phyloP scores from a whole-genome alignment of 495 filamentous ascomycete species.

The Aspergillus incahuasiensis region DNA sequence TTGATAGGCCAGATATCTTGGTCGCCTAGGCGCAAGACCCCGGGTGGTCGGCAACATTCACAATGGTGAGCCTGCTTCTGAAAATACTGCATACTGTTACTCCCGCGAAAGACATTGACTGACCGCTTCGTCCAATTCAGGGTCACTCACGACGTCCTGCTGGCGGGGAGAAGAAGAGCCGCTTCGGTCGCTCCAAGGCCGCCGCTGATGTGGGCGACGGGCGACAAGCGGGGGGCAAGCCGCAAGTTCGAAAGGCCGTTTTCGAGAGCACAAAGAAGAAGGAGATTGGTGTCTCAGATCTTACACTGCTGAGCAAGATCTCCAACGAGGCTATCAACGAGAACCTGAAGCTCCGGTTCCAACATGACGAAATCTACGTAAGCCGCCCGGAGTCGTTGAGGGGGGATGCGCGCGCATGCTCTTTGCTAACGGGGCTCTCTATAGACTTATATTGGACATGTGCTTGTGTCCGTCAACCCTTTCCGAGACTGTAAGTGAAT shows the following conservation, averaged over 20 bases:
- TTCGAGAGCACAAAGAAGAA: conserved; percentile 98
- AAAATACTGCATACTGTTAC: neutral
- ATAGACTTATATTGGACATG: conserved; percentile 98
- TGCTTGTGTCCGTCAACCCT: conserved; percentile 98
- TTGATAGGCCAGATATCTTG: conserved; percentile 31
- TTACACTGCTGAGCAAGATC: conserved; percentile 96
- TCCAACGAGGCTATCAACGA: conserved; percentile 99
- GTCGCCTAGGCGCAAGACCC: conserved; percentile 30
- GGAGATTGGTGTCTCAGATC: conserved; percentile 96
- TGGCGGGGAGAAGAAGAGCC: conserved; percentile 47
- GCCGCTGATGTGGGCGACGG: conserved; percentile 45
- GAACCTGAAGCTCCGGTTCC: conserved; percentile 94
- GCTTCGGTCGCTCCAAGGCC: conserved; percentile 46
- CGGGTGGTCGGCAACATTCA: conserved; percentile 28
- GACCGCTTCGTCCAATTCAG: conserved; percentile 25
- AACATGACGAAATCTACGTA: conserved; percentile 94
- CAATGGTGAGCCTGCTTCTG: conserved; percentile 29
- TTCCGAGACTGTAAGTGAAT: conserved; percentile 76
- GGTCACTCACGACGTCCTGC: conserved; percentile 47
- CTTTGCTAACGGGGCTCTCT: conserved; percentile 25
- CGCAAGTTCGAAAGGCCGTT: conserved; percentile 86
- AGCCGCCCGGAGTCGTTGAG: conserved; percentile 24
- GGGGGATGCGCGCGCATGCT: conserved; percentile 16
- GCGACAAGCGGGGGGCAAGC: conserved; percentile 47
- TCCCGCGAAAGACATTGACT: neutral